Percentiles rank a stretch among this genome's conserved stretches.
These are phyloP conservation scores for Pyropia yezoensis DNA, from an alignment of 23 red algal species.

Conservation along the genomic window DNA sequence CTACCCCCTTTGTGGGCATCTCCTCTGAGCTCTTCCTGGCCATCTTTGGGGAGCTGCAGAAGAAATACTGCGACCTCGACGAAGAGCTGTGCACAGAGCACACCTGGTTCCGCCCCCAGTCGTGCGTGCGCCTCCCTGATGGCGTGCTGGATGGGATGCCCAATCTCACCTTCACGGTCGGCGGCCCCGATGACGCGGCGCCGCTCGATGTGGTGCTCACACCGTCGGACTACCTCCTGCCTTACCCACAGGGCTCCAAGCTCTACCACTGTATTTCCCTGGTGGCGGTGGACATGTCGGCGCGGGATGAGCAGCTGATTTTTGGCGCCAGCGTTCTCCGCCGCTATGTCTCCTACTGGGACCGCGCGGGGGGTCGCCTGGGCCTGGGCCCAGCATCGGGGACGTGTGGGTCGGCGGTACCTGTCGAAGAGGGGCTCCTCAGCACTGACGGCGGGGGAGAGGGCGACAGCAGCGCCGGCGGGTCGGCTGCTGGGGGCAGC, in stretches of 20 bases:
- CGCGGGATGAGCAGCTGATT: slow-evolving; percentile 4
- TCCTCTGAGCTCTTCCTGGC: slow-evolving; percentile 27
- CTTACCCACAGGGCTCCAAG: slow-evolving; percentile 15
- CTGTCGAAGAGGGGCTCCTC: too few species aligned
- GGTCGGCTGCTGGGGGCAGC: too few species aligned
- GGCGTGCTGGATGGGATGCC: slow-evolving; percentile 24
- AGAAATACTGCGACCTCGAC: slow-evolving; percentile 37
- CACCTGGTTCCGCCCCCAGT: slow-evolving; percentile 49
- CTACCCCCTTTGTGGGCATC: slow-evolving; percentile 20
- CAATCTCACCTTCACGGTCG: slow-evolving; percentile 24
- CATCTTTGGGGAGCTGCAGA: slow-evolving; percentile 20
- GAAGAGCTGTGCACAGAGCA: slow-evolving; percentile 10
- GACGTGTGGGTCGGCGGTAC: too few species aligned
- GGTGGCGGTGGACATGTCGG: slow-evolving; percentile 8
- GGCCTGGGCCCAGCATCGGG: slow-evolving; percentile 21
- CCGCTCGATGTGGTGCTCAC: slow-evolving; percentile 18
- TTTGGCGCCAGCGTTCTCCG: slow-evolving; percentile 29
- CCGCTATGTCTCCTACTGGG: slow-evolving; percentile 31
- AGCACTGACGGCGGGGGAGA: too few species aligned
- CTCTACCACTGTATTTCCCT: slow-evolving; percentile 36
- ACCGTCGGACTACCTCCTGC: slow-evolving; percentile 40
- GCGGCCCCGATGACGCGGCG: background rate
- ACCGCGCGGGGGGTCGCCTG: slow-evolving; percentile 14
- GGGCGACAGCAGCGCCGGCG: too few species aligned
- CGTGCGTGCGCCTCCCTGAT: slow-evolving; percentile 20